These are phyloP conservation scores for Dipodascus albidus DNA, from an alignment of 805 yeast species.

Conservation along the genomic window DNA sequence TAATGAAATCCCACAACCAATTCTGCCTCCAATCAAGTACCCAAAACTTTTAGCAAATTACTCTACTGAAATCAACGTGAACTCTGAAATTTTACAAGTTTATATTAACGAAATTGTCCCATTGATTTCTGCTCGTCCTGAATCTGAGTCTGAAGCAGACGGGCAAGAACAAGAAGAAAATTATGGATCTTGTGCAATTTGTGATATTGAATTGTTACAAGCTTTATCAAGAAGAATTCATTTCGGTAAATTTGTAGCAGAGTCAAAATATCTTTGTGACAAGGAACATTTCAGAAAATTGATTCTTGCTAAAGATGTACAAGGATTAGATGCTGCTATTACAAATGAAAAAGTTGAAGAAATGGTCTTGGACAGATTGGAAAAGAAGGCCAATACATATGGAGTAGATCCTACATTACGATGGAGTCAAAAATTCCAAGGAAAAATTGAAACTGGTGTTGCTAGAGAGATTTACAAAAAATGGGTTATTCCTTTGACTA, in stretches of 20 bases:
- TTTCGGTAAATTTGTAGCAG: slow-evolving; percentile 96
- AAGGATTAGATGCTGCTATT: slow-evolving; percentile 68
- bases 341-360: slow-evolving; percentile 83
- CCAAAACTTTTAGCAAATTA: slow-evolving; percentile 71
- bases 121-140: slow-evolving; percentile 41
- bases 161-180: slow-evolving; percentile 69
- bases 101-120: slow-evolving; percentile 75
- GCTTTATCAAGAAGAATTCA: slow-evolving; percentile 86
- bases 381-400: slow-evolving; percentile 72
- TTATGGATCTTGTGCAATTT: slow-evolving; percentile 71
- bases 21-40: slow-evolving; percentile 68
- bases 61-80: slow-evolving; percentile 65
- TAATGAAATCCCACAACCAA: slow-evolving; percentile 45
- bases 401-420: slow-evolving; percentile 80
- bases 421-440: slow-evolving; percentile 50
- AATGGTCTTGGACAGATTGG: slow-evolving; percentile 65
- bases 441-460: slow-evolving; percentile 71
- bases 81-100: slow-evolving; percentile 49
- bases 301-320: slow-evolving; percentile 52
- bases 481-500: slow-evolving; percentile 86
- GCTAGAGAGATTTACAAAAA: slow-evolving; percentile 78
- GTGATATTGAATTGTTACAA: slow-evolving; percentile 82
- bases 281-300: slow-evolving; percentile 48
- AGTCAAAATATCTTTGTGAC: slow-evolving; percentile 73
- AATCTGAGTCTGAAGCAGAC: background rate